Evolutionary conservation across 2,329 filamentous ascomycete species (phyloP).

Genomic region (Calycina herbarum): DNA sequence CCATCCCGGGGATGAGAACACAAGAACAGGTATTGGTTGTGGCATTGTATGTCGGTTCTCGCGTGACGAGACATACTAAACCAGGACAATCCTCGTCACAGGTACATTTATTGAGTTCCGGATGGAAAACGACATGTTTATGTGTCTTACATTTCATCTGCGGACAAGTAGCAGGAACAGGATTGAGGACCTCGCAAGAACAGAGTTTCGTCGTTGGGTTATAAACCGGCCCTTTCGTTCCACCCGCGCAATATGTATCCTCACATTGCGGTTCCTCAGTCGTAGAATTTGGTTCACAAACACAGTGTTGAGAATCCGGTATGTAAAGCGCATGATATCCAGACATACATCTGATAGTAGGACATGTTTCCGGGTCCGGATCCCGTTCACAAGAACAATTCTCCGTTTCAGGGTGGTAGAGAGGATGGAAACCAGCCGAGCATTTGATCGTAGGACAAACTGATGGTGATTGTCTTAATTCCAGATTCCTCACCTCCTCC

Average conservation of each 20-base stretch:
- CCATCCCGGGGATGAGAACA: conserved; percentile 19
- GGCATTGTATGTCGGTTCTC: conserved; percentile 18
- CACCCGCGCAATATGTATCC: conserved; percentile 15
- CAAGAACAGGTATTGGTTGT: conserved; percentile 23
- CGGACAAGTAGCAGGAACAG: conserved; percentile 20
- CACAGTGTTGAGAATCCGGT: neutral
- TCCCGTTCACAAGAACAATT: conserved; percentile 24
- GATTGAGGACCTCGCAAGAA: conserved; percentile 22
- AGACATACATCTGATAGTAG: conserved; percentile 10
- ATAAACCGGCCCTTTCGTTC: conserved; percentile 17
- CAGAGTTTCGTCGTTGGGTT: conserved; percentile 19
- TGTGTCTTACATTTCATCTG: conserved; percentile 23
- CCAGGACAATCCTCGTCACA: conserved; percentile 26
- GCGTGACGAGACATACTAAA: conserved; percentile 23
- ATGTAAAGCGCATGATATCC: neutral
- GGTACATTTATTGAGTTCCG: conserved; percentile 21
- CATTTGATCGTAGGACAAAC: conserved; percentile 25
- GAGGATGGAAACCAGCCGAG: conserved; percentile 17
- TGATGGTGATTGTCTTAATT: conserved; percentile 12
- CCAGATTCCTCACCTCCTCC: neutral
- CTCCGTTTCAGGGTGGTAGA: conserved; percentile 20
- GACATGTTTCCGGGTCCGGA: conserved; percentile 16
- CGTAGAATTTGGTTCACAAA: neutral
- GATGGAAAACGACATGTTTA: conserved; percentile 25
- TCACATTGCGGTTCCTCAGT: neutral